These are phyloP conservation scores for Lepraria neglecta DNA, from an alignment of 495 filamentous ascomycete genomes.

Conservation along the genomic window DNA sequence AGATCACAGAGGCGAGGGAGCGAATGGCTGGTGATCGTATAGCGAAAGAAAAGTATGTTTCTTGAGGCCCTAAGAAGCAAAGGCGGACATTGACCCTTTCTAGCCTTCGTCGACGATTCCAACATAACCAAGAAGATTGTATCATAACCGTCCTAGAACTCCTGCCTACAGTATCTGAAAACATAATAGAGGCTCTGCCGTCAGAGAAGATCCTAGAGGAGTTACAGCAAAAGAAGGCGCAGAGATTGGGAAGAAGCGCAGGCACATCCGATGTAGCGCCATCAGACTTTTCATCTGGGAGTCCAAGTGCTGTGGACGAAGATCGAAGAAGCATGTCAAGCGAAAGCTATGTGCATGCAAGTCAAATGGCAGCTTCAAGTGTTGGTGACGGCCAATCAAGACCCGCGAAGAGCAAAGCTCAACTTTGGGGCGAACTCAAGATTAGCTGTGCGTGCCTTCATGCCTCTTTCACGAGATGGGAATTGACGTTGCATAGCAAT, in stretches of 20 bases:
- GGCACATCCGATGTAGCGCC: constrained; percentile 44
- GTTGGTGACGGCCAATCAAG: constrained; percentile 37
- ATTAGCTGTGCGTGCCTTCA: constrained; percentile 65
- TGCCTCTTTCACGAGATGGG: constrained; percentile 3
- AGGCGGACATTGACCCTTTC: constrained; percentile 11
- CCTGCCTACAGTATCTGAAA: constrained; percentile 80
- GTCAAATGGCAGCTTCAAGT: constrained; percentile 56
- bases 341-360: constrained; percentile 72
- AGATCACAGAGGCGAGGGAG: constrained; percentile 86
- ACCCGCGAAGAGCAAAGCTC: constrained; percentile 73
- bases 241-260: constrained; percentile 56
- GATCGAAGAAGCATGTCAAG: constrained; percentile 72
- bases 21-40: constrained; percentile 93
- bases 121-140: constrained; percentile 98
- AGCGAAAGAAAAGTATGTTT: constrained; percentile 79
- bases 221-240: constrained; percentile 87
- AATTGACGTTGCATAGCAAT: constrained; percentile 54
- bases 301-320: constrained; percentile 77
- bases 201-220: constrained; percentile 86
- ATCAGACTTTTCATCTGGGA: constrained; percentile 59
- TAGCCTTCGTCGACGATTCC: constrained; percentile 91
- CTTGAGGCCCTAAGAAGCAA: not conserved
- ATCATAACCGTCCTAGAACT: constrained; percentile 96
- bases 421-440: constrained; percentile 97
- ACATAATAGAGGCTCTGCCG: constrained; percentile 79